A percentile compares a stretch with the other conserved stretches of the same genome.
Evolutionary conservation across 371 early-diverging fungal genomes (phyloP).

Genomic region (Mucor sp.): DNA sequence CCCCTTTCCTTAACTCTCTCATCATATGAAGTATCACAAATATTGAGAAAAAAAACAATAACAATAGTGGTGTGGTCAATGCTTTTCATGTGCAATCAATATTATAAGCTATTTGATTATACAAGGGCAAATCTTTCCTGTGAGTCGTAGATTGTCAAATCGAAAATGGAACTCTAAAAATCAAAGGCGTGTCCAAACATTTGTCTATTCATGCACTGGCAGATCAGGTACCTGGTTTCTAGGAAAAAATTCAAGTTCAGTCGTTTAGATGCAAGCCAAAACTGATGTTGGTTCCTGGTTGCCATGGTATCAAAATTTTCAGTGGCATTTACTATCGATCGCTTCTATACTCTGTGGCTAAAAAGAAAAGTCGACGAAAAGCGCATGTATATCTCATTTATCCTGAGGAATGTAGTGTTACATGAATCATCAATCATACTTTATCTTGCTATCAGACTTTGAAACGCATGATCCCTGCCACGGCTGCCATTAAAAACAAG

Average conservation of each 20-base stretch:
- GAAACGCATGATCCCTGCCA: not conserved
- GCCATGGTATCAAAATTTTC: not conserved
- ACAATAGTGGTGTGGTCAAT: not conserved
- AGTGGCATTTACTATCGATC: not conserved
- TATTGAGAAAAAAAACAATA: not conserved
- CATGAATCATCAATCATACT: not conserved
- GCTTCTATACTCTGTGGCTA: not conserved
- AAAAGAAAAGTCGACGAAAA: not conserved
- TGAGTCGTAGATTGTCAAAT: not conserved
- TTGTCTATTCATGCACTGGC: not conserved
- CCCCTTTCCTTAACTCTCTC: not conserved
- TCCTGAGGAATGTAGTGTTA: not conserved
- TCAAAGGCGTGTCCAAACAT: not conserved
- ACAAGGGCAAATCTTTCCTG: not conserved
- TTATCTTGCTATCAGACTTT: not conserved
- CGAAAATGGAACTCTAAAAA: not conserved
- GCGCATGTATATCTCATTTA: not conserved
- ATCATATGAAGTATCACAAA: slow-evolving; percentile 2
- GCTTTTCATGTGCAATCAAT: not conserved
- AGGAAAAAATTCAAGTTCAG: not conserved
- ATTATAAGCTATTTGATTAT: not conserved
- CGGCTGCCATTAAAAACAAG: not conserved
- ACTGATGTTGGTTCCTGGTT: not conserved
- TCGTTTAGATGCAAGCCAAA: not conserved
- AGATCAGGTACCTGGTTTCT: slow-evolving; percentile 1